Evolutionary conservation across 768 basidiomycete genomes (phyloP).

Genomic region (Saitozyma podzolica): DNA sequence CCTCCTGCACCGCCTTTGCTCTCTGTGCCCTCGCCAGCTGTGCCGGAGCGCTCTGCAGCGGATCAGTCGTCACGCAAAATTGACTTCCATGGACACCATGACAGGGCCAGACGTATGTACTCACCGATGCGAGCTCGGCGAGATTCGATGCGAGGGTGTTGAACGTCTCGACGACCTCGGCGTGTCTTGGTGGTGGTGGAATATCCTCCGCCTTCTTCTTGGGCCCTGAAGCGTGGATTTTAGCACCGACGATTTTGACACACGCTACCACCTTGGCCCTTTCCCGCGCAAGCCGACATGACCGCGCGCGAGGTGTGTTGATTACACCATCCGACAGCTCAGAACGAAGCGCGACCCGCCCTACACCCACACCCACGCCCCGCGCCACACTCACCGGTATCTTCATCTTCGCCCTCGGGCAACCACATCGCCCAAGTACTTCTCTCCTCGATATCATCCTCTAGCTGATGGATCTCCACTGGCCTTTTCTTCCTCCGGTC

Average conservation of each 20-base stretch:
- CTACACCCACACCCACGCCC: no score
- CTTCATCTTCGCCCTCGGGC: constrained; percentile 34
- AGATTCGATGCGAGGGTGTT: constrained; percentile 31
- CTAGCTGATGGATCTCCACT: constrained; percentile 56
- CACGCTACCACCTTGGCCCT: no score
- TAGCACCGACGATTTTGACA: no score
- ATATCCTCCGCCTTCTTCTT: constrained; percentile 8
- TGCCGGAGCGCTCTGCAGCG: constrained; percentile 28
- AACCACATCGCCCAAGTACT: constrained; percentile 33
- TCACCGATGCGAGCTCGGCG: constrained; percentile 28
- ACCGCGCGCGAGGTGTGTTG: no score
- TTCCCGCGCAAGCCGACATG: no score
- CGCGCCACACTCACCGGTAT: background rate
- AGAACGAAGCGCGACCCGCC: no score
- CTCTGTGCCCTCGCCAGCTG: constrained; percentile 38
- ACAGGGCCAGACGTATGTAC: background rate
- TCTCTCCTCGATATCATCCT: constrained; percentile 52
- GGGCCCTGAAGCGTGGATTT: no score
- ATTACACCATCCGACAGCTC: no score
- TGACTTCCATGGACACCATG: background rate
- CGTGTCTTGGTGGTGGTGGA: constrained; percentile 36
- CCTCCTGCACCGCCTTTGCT: constrained; percentile 40
- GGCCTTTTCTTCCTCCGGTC: constrained; percentile 68
- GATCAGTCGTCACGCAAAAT: background rate
- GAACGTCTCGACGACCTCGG: constrained; percentile 38